Evolutionary conservation across 805 yeast species (phyloP), one percentile per base, ranked within the genome.

Genomic region (Brettanomyces naardenensis): DNA sequence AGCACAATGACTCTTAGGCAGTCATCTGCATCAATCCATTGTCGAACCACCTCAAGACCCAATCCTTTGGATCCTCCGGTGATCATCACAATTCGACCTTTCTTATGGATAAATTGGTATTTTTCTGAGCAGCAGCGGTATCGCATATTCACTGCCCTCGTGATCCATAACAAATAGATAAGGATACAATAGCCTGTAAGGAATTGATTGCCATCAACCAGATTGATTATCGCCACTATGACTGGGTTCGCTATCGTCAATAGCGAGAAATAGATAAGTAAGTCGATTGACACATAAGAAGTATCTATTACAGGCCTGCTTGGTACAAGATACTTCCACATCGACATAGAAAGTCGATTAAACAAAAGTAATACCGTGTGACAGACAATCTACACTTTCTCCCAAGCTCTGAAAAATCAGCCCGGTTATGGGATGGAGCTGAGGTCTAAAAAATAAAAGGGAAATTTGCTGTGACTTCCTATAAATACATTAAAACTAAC

Each of bases 31-130:
- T 11, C 21, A 15, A 23, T 19, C 30, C 35, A 35, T 23, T 32
- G n/a, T 25, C 46, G 45, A 3, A 62, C 67, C 4, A 71, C 47
- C 33, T 62, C 68, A 2, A 48, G 44, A 0, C 80, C 80, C n/a
- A 74, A 52, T 0, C 80, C 79, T 23, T 52, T 46, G 13, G 70
- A 56, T 0, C 78, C 79, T 0, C 80, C 80, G 0, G 78, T 72
- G 5, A 34, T 27, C 30, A 42, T 27, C 9, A 32, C 37, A 26
- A 1, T 25, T 34, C 19, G 21, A 14, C 25, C 11, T 7, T 6
- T 23, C 9, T 28, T 19, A 21, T 33, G 19, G 11, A 11, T 5
- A 13, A 33, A 33, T 19, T 19, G 26, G 25, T 26, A 18, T 13
- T 13, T 21, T 19, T 15, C 9, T 7, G 19, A 11, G 19, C 34